These are phyloP conservation scores for Solanum tarijense DNA, from an alignment of 257 asterid species.

Conservation along the genomic window DNA sequence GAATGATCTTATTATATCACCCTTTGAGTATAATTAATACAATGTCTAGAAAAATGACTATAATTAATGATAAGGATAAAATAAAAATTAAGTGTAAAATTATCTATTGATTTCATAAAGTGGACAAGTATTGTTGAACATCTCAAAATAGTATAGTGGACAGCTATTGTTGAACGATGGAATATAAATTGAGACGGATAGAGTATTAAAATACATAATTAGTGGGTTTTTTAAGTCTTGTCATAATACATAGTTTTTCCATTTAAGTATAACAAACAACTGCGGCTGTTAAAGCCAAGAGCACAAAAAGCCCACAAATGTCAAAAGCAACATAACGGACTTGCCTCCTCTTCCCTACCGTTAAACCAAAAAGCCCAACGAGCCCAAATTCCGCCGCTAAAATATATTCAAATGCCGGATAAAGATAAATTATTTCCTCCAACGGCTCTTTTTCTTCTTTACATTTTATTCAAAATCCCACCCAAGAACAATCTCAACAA, in stretches of 20 bases:
- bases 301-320: constrained; percentile 1
- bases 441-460: constrained; percentile 54
- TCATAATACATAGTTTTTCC: background rate
- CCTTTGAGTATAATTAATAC: no score
- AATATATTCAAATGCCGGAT: background rate
- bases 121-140: no score
- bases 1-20: fast-evolving
- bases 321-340: constrained; percentile 14
- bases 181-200: no score
- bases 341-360: constrained; percentile 29
- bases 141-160: no score
- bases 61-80: no score
- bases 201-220: no score
- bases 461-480: background rate
- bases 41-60: no score
- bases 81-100: no score
- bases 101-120: no score
- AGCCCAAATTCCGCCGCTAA: background rate
- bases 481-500: background rate
- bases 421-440: constrained; percentile 5
- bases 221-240: background rate
- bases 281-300: background rate
- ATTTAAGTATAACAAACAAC: background rate
- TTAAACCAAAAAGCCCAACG: constrained; percentile 6
- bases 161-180: no score